Conservation (phyloP, 495 filamentous ascomycete genomes). For the Podospora sp. region DNA sequence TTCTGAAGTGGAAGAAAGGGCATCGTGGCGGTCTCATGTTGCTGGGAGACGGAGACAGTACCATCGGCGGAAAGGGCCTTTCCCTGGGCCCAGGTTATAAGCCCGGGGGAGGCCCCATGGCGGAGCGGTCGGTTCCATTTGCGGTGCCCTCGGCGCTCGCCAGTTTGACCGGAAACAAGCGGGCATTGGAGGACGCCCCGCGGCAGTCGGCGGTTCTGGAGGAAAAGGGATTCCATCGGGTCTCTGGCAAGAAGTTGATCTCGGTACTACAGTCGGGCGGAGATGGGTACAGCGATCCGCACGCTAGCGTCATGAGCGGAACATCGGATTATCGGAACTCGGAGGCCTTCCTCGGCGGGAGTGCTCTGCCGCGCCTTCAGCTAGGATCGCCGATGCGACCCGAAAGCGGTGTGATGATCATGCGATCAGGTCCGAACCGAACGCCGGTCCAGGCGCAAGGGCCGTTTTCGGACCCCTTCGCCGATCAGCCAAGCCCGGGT, state of each 20-base stretch:
- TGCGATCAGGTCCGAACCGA: conserved; percentile 48
- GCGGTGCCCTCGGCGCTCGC: conserved; percentile 60
- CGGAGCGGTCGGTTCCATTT: conserved; percentile 57
- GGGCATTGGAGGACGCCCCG: conserved; percentile 49
- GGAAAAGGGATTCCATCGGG: conserved; percentile 53
- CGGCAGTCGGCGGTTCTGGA: conserved; percentile 38
- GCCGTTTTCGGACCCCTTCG: conserved; percentile 37
- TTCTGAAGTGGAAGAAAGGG: conserved; percentile 60
- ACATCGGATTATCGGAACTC: conserved; percentile 55
- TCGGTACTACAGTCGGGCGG: conserved; percentile 70
- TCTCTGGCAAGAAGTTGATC: conserved; percentile 73
- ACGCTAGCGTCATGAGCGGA: conserved; percentile 48
- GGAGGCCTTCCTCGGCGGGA: conserved; percentile 44
- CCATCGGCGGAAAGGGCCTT: conserved; percentile 18
- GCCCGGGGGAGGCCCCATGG: conserved; percentile 35
- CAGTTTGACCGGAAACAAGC: conserved; percentile 48
- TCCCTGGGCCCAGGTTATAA: conserved; percentile 22
- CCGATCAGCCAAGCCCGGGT: conserved; percentile 2
- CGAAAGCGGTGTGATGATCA: conserved; percentile 47
- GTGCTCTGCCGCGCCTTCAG: conserved; percentile 32
- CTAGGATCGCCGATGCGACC: conserved; percentile 54
- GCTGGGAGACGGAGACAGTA: conserved; percentile 33
- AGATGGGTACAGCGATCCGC: conserved; percentile 68
- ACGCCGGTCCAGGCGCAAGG: conserved; percentile 46
- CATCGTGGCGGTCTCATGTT: conserved; percentile 38